These are phyloP conservation scores for Rhodotorula sphaerocarpa DNA, from an alignment of 768 basidiomycete species.

Conservation along the genomic window DNA sequence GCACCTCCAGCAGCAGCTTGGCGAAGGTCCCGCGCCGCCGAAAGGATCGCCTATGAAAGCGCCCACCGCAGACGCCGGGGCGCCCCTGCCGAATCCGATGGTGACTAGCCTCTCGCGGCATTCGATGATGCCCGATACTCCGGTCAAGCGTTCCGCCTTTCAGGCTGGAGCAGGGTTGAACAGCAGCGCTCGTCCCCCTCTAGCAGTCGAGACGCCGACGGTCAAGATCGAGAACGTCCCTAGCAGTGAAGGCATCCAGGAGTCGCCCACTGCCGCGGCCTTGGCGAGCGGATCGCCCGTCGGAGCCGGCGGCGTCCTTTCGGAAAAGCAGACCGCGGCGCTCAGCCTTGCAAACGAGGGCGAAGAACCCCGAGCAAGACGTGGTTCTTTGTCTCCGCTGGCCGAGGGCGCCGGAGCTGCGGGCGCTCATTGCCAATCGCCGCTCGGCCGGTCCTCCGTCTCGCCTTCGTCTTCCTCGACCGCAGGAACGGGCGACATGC, in stretches of 20 bases:
- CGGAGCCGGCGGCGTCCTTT: constrained; percentile 12
- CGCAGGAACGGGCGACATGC: not conserved
- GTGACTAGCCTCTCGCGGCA: constrained; percentile 15
- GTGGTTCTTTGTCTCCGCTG: constrained; percentile 15
- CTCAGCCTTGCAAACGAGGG: constrained; percentile 9
- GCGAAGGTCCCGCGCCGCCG: constrained; percentile 11
- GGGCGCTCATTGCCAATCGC: not conserved
- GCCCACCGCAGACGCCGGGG: not conserved
- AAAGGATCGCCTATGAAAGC: constrained; percentile 33
- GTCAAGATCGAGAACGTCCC: not conserved
- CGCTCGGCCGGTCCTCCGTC: constrained; percentile 2
- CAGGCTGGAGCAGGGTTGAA: not conserved
- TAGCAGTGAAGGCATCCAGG: not conserved
- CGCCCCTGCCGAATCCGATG: constrained; percentile 8
- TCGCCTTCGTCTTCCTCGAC: not conserved
- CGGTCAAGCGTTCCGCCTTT: constrained; percentile 38
- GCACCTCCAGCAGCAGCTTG: constrained; percentile 29
- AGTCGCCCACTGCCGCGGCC: constrained; percentile 7
- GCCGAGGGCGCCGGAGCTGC: constrained; percentile 1
- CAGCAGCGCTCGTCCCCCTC: not conserved
- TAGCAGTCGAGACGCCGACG: not conserved
- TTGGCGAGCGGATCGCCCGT: constrained; percentile 23
- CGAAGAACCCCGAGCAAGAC: not conserved
- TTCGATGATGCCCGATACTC: constrained; percentile 41
- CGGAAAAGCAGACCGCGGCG: constrained; percentile 1